These are phyloP conservation scores for Geoglossum glabrum DNA, from an alignment of 495 filamentous ascomycete species.

Conservation along the genomic window DNA sequence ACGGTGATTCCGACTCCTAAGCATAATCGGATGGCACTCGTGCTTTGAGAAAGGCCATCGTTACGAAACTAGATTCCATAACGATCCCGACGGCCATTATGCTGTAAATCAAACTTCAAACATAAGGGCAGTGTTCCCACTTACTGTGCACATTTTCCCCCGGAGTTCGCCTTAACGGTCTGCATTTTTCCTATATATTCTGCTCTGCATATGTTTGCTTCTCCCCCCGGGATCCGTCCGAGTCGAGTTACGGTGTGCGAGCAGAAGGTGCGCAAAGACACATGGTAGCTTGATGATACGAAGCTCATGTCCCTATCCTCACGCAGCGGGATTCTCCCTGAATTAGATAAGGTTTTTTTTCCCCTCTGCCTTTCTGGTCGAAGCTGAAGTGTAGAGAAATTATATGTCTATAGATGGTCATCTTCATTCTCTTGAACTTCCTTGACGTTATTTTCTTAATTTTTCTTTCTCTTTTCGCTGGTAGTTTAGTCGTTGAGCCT, in stretches of 20 bases:
- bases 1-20: not conserved
- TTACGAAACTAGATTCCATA: not conserved
- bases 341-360: not conserved
- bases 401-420: not conserved
- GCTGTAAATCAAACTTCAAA: not conserved
- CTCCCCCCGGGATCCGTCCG: not conserved
- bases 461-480: not conserved
- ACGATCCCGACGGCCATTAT: too few species aligned
- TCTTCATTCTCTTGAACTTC: not conserved
- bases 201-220: not conserved
- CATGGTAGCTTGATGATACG: not conserved
- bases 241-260: not conserved
- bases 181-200: not conserved
- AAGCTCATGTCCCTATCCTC: too few species aligned
- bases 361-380: not conserved
- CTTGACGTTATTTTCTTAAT: not conserved
- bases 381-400: not conserved
- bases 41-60: not conserved
- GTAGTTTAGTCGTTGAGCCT: too few species aligned
- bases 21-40: not conserved
- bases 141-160: not conserved
- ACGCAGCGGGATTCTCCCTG: not conserved
- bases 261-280: not conserved
- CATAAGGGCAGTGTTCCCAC: not conserved
- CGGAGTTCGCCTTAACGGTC: not conserved